phyloP scores from a whole-genome alignment of 2,329 filamentous ascomycete genomes.

The Fusarium liriodendri region DNA sequence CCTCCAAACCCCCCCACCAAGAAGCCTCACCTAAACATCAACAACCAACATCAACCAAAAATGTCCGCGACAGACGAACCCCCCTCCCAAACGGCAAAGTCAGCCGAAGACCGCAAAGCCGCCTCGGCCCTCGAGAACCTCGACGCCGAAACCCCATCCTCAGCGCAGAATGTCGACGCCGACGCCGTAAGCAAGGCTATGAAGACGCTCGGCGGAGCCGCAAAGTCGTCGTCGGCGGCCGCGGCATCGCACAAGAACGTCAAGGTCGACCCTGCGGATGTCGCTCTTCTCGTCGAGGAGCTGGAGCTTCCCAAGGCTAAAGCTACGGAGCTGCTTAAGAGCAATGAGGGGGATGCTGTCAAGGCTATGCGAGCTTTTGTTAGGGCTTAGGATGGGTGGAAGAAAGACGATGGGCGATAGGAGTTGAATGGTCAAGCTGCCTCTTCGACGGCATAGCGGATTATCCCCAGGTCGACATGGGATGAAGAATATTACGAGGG shows the following conservation, averaged over 20 bases:
- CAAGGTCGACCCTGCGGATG: constrained; percentile 80
- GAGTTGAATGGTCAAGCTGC: neutral
- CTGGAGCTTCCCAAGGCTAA: constrained; percentile 77
- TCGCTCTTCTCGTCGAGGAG: constrained; percentile 76
- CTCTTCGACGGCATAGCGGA: neutral
- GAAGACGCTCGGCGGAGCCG: constrained; percentile 65
- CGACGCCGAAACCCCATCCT: constrained; percentile 61
- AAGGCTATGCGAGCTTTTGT: constrained; percentile 73
- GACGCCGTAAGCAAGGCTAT: constrained; percentile 80
- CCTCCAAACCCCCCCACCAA: constrained; percentile 32
- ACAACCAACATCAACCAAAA: constrained; percentile 52
- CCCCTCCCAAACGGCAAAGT: constrained; percentile 64
- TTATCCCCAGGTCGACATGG: neutral
- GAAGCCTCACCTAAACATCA: constrained; percentile 54
- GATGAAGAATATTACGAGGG: neutral
- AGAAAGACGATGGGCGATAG: neutral
- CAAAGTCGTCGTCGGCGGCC: constrained; percentile 39
- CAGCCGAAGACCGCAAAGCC: constrained; percentile 81
- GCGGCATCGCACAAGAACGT: constrained; percentile 65
- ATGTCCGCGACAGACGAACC: constrained; percentile 69
- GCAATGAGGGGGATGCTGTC: constrained; percentile 76
- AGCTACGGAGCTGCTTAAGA: constrained; percentile 79
- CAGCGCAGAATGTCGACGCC: constrained; percentile 70
- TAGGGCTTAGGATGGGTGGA: constrained; percentile 4
- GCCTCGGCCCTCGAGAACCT: constrained; percentile 79